Evolutionary conservation across 2,329 filamentous ascomycete species (phyloP).

Genomic region (Ophiocordyceps camponoti-rufipedis): DNA sequence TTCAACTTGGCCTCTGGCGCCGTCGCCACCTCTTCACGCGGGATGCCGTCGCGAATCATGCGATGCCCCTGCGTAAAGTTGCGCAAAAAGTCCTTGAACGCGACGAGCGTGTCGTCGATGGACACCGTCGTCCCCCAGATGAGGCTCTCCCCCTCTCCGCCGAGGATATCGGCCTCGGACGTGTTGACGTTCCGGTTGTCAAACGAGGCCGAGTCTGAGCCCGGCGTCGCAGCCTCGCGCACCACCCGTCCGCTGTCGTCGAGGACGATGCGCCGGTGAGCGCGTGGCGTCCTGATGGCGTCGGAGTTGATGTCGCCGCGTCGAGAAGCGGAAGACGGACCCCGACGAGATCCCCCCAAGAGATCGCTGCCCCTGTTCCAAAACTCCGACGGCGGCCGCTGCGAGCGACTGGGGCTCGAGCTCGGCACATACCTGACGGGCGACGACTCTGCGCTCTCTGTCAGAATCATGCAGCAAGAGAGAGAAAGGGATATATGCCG

Average conservation of each 20-base stretch:
- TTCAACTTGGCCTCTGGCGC: conserved; percentile 58
- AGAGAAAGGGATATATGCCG: too few relatives aligned
- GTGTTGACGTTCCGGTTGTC: conserved; percentile 58
- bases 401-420: conserved; percentile 59
- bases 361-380: conserved; percentile 73
- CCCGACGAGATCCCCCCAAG: conserved; percentile 52
- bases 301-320: conserved; percentile 83
- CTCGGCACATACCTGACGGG: conserved; percentile 82
- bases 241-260: conserved; percentile 41
- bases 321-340: conserved; percentile 33
- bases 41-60: conserved; percentile 72
- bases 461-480: not conserved
- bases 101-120: conserved; percentile 69
- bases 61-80: conserved; percentile 92
- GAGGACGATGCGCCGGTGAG: conserved; percentile 36
- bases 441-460: conserved; percentile 54
- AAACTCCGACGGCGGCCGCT: conserved; percentile 48
- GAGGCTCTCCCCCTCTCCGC: conserved; percentile 61
- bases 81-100: conserved; percentile 81
- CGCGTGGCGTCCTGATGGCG: conserved; percentile 36
- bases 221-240: conserved; percentile 28
- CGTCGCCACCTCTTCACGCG: conserved; percentile 53
- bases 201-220: conserved; percentile 43
- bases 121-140: conserved; percentile 98
- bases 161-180: conserved; percentile 77